phyloP scores from a whole-genome alignment of 495 filamentous ascomycete species.

The Pyrenopolyporus hunteri region DNA sequence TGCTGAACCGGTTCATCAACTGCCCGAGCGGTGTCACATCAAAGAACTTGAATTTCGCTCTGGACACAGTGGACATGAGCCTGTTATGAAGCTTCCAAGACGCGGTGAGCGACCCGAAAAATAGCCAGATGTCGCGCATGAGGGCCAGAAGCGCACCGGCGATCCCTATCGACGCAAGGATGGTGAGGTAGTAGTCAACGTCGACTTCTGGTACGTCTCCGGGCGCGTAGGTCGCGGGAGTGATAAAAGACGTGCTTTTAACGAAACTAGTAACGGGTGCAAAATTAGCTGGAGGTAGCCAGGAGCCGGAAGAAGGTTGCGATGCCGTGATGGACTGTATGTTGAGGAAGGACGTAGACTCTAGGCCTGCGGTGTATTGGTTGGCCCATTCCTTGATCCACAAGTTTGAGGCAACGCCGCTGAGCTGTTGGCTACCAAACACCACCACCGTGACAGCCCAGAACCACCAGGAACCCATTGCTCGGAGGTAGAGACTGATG shows the following conservation, averaged over 20 bases:
- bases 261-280: constrained; percentile 44
- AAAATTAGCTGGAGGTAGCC: constrained; percentile 43
- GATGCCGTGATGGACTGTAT: constrained; percentile 46
- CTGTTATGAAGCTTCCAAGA: constrained; percentile 83
- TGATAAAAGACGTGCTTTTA: constrained; percentile 34
- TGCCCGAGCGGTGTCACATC: constrained; percentile 96
- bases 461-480: constrained; percentile 96
- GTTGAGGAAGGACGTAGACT: constrained; percentile 33
- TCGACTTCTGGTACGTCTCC: constrained; percentile 65
- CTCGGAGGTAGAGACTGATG: constrained; percentile 78
- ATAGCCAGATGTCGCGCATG: constrained; percentile 80
- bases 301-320: constrained; percentile 35
- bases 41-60: constrained; percentile 96
- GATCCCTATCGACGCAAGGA: constrained; percentile 82
- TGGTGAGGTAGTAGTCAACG: constrained; percentile 78
- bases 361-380: constrained; percentile 52
- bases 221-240: constrained; percentile 35
- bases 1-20: constrained; percentile 98
- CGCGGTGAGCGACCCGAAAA: constrained; percentile 89
- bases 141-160: constrained; percentile 77
- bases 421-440: constrained; percentile 82
- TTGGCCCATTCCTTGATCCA: constrained; percentile 93
- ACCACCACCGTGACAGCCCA: constrained; percentile 77
- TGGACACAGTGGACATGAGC: constrained; percentile 78
- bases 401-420: constrained; percentile 81